Conservation (phyloP, 2,329 filamentous ascomycete species). For the Metarhizium album region DNA sequence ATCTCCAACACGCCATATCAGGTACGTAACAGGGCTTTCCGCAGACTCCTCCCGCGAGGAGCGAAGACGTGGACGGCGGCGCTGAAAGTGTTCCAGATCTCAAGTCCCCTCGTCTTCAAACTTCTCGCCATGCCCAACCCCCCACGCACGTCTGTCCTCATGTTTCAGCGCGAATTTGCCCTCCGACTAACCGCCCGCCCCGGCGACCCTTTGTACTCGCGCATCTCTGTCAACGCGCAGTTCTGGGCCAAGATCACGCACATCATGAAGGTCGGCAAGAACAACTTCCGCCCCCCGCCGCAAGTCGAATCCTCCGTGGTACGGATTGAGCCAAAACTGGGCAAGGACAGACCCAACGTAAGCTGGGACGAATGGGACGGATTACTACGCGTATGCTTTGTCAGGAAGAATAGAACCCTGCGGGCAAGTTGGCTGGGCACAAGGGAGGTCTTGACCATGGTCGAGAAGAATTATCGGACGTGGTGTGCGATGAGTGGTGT, state of each 20-base stretch:
- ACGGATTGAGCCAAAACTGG: conserved; percentile 76
- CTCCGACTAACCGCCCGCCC: conserved; percentile 80
- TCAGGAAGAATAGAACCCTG: conserved; percentile 82
- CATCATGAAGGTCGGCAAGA: conserved; percentile 89
- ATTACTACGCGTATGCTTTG: conserved; percentile 59
- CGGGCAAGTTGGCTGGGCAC: conserved; percentile 72
- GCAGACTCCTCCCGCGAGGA: not conserved
- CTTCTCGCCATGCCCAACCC: conserved; percentile 73
- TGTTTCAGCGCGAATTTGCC: conserved; percentile 95
- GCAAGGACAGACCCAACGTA: conserved; percentile 67
- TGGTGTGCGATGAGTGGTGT: conserved; percentile 85
- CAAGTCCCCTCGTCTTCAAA: conserved; percentile 82
- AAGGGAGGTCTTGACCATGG: conserved; percentile 67
- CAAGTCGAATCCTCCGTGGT: conserved; percentile 88
- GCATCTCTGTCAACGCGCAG: conserved; percentile 87
- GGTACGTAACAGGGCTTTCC: conserved; percentile 22
- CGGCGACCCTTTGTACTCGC: conserved; percentile 78
- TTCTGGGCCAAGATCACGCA: conserved; percentile 62
- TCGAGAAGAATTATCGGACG: conserved; percentile 79
- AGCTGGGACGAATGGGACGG: conserved; percentile 95
- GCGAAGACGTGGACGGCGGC: not conserved
- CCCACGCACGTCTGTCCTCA: conserved; percentile 77
- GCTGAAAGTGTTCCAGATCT: conserved; percentile 47
- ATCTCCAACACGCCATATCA: conserved; percentile 60
- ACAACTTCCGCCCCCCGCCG: conserved; percentile 93